A percentile compares a stretch with the other conserved stretches of the same genome.
Evolutionary conservation across 192 early-diverging fungal genomes (phyloP).

Genomic region (Jimgerdemannia flammicorona): DNA sequence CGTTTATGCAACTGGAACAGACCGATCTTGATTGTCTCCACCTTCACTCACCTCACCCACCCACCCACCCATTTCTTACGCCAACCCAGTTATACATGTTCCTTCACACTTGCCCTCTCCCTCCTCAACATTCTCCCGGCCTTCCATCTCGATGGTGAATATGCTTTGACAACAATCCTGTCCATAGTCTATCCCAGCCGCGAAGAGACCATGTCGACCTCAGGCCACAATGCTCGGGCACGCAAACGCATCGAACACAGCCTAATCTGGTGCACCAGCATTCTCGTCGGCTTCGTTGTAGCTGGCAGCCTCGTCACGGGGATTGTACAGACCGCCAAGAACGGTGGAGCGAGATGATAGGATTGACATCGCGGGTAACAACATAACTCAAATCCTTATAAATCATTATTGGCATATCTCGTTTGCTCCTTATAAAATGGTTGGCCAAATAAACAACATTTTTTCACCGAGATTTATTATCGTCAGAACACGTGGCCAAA

Average conservation of each 20-base stretch:
- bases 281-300: background rate
- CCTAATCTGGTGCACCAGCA: background rate
- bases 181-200: conserved; percentile 20
- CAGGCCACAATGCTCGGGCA: background rate
- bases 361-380: no score
- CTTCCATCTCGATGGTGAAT: conserved; percentile 66
- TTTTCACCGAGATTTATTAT: no score
- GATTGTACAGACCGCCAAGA: background rate
- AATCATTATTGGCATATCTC: no score
- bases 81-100: conserved; percentile 52
- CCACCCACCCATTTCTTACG: background rate
- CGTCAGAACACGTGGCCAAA: no score
- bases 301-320: background rate
- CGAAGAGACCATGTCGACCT: conserved; percentile 23
- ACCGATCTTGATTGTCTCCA: no score
- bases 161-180: conserved; percentile 48
- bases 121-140: conserved; percentile 74
- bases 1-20: background rate
- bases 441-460: no score
- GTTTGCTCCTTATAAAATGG: no score
- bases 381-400: no score
- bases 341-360: background rate
- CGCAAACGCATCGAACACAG: background rate
- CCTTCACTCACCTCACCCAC: background rate
- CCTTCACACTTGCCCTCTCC: conserved; percentile 64